These are phyloP conservation scores for Hondaea fermentalgiana DNA, from an alignment of 108 stramenopile genomes.

Conservation along the genomic window DNA sequence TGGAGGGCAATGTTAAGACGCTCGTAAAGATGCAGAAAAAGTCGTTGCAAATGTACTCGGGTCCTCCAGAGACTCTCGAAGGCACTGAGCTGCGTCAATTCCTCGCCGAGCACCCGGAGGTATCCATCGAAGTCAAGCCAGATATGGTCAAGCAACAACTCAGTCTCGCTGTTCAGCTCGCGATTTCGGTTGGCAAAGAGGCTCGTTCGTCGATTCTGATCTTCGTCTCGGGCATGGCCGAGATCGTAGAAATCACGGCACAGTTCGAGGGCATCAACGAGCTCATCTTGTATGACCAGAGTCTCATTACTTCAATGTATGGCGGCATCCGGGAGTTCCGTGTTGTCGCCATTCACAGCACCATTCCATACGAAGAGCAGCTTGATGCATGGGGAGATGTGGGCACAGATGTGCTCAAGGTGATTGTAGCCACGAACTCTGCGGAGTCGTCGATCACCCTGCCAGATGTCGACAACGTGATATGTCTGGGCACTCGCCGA, in stretches of 20 bases:
- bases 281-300: not conserved
- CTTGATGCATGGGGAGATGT: not conserved
- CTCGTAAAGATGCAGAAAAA: not conserved
- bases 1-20: not conserved
- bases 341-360: not conserved
- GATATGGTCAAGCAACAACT: not conserved
- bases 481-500: not conserved
- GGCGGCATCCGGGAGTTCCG: not conserved
- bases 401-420: not conserved
- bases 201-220: not conserved
- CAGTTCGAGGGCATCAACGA: not conserved
- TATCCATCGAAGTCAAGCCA: not conserved
- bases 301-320: not conserved
- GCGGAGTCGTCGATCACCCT: not conserved
- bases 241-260: not conserved
- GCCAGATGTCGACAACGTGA: not conserved
- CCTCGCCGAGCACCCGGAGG: not conserved
- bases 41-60: not conserved
- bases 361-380: not conserved
- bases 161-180: not conserved
- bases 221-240: not conserved
- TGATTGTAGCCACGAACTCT: not conserved
- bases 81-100: not conserved
- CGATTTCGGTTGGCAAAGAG: not conserved
- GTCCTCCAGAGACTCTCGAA: not conserved